Conservation (phyloP, 2,329 filamentous ascomycete species). For the Phoma sp. region DNA sequence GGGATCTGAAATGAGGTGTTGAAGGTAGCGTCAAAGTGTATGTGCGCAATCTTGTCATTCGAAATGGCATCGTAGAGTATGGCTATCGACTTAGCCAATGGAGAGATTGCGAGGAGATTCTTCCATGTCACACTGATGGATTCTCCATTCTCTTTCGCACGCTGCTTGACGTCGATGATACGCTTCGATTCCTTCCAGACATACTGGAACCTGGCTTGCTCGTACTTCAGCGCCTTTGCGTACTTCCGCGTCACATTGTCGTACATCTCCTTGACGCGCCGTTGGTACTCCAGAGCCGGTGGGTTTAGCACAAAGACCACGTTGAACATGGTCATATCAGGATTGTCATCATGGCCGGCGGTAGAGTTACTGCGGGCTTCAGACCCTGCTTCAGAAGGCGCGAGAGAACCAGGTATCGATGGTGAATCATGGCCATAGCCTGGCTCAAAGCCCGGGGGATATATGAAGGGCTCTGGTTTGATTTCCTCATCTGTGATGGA, state of each 20-base stretch:
- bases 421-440: conserved; percentile 50
- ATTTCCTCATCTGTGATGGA: conserved; percentile 29
- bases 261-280: conserved; percentile 79
- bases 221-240: conserved; percentile 90
- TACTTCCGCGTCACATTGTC: conserved; percentile 90
- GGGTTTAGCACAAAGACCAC: conserved; percentile 91
- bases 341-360: conserved; percentile 57
- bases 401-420: conserved; percentile 39
- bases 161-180: conserved; percentile 82
- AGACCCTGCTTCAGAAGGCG: conserved; percentile 48
- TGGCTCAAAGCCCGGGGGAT: conserved; percentile 49
- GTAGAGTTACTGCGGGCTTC: conserved; percentile 50
- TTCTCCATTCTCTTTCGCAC: conserved; percentile 73
- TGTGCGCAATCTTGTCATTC: conserved; percentile 82
- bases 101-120: conserved; percentile 74
- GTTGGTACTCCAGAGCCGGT: conserved; percentile 76
- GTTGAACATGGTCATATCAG: conserved; percentile 96
- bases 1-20: conserved; percentile 71
- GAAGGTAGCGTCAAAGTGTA: conserved; percentile 72
- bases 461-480: conserved; percentile 38
- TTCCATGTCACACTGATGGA: conserved; percentile 73
- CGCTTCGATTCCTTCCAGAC: conserved; percentile 89
- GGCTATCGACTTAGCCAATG: conserved; percentile 81
- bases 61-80: conserved; percentile 84
- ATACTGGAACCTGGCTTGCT: conserved; percentile 88